Conservation (phyloP, 306 rosid genomes). For the Bauhinia variegata region DNA sequence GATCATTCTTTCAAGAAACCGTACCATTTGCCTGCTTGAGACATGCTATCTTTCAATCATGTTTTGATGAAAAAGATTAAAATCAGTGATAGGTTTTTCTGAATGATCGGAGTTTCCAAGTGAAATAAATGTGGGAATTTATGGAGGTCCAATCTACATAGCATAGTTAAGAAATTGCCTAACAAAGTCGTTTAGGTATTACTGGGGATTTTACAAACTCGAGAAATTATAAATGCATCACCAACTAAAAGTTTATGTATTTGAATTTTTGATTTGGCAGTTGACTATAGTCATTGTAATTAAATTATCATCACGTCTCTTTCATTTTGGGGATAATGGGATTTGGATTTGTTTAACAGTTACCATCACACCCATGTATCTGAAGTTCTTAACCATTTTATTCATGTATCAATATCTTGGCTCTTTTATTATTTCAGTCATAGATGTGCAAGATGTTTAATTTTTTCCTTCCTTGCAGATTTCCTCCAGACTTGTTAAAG, state of each 20-base stretch:
- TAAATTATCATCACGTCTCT: background rate
- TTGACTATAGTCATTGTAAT: background rate
- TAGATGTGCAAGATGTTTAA: constrained; percentile 11
- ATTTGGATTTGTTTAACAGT: background rate
- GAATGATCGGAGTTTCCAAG: background rate
- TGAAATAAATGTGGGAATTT: background rate
- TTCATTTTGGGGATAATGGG: background rate
- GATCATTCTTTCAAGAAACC: background rate
- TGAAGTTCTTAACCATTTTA: background rate
- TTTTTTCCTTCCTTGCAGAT: constrained; percentile 54
- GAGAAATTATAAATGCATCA: background rate
- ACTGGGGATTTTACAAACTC: background rate
- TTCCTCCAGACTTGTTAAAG: constrained; percentile 74
- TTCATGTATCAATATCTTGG: constrained; percentile 7
- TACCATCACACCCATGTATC: background rate
- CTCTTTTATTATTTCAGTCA: constrained; percentile 1
- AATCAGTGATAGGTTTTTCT: background rate
- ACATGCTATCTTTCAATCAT: background rate
- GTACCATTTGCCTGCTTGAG: background rate
- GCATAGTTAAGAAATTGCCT: background rate
- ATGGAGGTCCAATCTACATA: background rate
- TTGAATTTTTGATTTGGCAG: background rate
- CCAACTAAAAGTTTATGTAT: background rate
- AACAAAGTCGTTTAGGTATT: background rate
- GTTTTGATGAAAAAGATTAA: background rate